These are phyloP conservation scores for Cairneyella variabilis DNA, from an alignment of 495 filamentous ascomycete species.

Conservation along the genomic window DNA sequence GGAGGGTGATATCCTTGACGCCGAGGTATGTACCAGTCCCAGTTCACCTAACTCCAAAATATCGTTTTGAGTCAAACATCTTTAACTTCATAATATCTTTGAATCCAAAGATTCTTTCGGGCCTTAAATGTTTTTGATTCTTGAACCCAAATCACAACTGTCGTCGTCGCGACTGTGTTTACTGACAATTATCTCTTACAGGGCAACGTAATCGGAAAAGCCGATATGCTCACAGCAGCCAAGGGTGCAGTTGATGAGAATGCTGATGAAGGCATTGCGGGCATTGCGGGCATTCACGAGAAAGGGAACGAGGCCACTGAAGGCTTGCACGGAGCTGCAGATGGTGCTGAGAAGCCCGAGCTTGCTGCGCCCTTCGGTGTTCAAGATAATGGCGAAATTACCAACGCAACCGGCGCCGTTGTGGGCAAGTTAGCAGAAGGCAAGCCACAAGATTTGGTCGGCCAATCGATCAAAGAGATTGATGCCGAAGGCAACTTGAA, in stretches of 20 bases:
- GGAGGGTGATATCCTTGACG: slow-evolving; percentile 75
- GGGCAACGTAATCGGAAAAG: slow-evolving; percentile 75
- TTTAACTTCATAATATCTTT: too few relatives aligned
- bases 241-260: slow-evolving; percentile 20
- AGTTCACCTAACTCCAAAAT: too few relatives aligned
- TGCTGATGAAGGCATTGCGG: too few relatives aligned
- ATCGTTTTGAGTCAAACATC: too few relatives aligned
- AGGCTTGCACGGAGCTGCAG: slow-evolving; percentile 19
- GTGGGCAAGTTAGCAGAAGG: slow-evolving; percentile 58
- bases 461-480: slow-evolving; percentile 55
- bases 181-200: too few relatives aligned
- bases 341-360: slow-evolving; percentile 17
- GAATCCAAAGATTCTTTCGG: too few relatives aligned
- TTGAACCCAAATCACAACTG: too few relatives aligned
- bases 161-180: too few relatives aligned
- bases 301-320: too few relatives aligned
- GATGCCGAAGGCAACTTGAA: slow-evolving; percentile 63
- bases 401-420: slow-evolving; percentile 49
- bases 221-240: slow-evolving; percentile 35
- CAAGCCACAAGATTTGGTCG: slow-evolving; percentile 56
- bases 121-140: too few relatives aligned
- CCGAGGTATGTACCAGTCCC: too few relatives aligned
- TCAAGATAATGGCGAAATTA: slow-evolving; percentile 50
- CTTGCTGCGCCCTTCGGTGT: slow-evolving; percentile 40
- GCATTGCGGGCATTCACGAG: too few relatives aligned